phyloP scores from a whole-genome alignment of 345 rosid genomes.

The Eucalyptus urophylla region DNA sequence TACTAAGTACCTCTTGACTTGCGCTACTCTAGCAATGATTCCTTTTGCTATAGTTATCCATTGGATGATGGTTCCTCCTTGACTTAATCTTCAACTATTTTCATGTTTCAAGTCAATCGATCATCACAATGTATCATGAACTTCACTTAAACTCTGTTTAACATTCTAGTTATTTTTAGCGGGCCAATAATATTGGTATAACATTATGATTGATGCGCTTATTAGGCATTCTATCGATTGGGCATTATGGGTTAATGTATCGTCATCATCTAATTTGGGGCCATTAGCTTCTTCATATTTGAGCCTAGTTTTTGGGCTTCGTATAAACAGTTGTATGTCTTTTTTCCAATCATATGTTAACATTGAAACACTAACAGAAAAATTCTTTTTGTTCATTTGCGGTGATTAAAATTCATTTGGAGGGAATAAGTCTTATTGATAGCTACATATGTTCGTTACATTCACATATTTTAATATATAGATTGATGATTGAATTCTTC shows the following conservation, averaged over 20 bases:
- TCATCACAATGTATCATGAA: not conserved
- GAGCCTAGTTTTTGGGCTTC: not conserved
- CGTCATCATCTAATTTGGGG: too few relatives aligned
- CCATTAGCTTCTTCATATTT: too few relatives aligned
- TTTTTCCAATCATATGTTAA: too few relatives aligned
- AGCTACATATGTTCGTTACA: not conserved
- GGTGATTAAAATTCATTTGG: not conserved
- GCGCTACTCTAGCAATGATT: not conserved
- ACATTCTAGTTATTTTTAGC: too few relatives aligned
- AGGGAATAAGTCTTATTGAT: not conserved
- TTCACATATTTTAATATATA: not conserved
- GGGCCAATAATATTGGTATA: not conserved
- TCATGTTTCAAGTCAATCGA: not conserved
- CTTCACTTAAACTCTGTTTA: not conserved
- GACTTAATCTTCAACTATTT: not conserved
- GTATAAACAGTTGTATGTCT: too few relatives aligned
- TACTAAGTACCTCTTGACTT: not conserved
- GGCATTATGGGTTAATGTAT: too few relatives aligned
- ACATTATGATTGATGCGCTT: not conserved
- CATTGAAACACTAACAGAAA: not conserved
- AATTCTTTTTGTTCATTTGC: not conserved
- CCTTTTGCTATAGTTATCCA: not conserved
- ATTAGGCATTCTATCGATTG: too few relatives aligned
- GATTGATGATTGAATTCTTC: not conserved
- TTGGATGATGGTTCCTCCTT: not conserved